phyloP scores from a whole-genome alignment of 805 yeast genomes.

The Debaryomyces hansenii region DNA sequence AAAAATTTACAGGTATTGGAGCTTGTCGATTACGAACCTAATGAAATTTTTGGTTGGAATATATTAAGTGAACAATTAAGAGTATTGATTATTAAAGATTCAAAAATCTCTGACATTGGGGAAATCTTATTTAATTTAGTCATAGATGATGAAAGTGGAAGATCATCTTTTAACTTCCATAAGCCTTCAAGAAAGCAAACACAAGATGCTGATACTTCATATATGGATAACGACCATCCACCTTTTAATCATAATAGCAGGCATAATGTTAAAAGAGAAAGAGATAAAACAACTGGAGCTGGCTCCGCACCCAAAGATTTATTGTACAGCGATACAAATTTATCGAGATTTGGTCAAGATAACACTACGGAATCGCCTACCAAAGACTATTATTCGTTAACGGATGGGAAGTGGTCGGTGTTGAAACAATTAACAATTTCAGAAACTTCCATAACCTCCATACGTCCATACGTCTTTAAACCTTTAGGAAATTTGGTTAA shows the following conservation, averaged over 20 bases:
- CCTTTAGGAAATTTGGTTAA: constrained; percentile 42
- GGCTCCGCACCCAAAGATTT: constrained; percentile 26
- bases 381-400: constrained; percentile 22
- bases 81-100: constrained; percentile 53
- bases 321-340: constrained; percentile 1
- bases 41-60: constrained; percentile 69
- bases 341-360: background rate
- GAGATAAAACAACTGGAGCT: constrained; percentile 24
- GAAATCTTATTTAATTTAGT: constrained; percentile 55
- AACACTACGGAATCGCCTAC: background rate
- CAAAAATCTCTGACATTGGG: constrained; percentile 50
- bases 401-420: constrained; percentile 40
- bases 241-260: background rate
- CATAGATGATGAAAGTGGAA: constrained; percentile 49
- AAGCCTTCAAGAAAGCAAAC: constrained; percentile 18
- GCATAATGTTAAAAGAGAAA: constrained; percentile 17
- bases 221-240: background rate
- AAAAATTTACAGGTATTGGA: constrained; percentile 64
- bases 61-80: constrained; percentile 52
- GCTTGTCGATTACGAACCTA: constrained; percentile 58
- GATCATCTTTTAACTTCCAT: constrained; percentile 28
- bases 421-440: constrained; percentile 42
- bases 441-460: constrained; percentile 38
- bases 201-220: background rate
- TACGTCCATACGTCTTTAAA: constrained; percentile 35